A percentile compares a stretch with the other conserved stretches of the same genome.
Evolutionary conservation across 192 early-diverging fungal species (phyloP).

Genomic region (Linnemannia zychae): DNA sequence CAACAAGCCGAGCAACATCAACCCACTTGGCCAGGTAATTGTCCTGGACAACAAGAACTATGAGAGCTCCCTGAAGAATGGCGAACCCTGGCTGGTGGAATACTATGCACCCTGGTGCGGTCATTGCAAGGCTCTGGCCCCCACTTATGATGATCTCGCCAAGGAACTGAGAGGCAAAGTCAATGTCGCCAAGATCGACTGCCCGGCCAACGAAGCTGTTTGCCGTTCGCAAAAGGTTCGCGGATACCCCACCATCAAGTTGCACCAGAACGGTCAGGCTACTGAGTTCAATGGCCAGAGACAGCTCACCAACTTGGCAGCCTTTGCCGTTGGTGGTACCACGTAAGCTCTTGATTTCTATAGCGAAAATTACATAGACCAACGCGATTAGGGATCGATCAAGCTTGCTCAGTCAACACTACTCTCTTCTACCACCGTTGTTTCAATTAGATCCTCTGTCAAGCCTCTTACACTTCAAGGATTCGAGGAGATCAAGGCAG

Average conservation of each 20-base stretch:
- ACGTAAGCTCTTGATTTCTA: slow-evolving; percentile 17
- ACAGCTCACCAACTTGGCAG: slow-evolving; percentile 8
- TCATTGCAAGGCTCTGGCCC: slow-evolving; percentile 90
- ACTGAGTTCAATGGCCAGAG: slow-evolving; percentile 15
- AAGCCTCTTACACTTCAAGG: slow-evolving; percentile 47
- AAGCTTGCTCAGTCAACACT: neutral
- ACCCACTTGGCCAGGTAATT: slow-evolving; percentile 68
- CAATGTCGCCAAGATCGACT: slow-evolving; percentile 91
- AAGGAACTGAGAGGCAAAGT: slow-evolving; percentile 71
- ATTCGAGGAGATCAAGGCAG: slow-evolving; percentile 57
- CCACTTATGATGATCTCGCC: slow-evolving; percentile 82
- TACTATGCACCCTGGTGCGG: slow-evolving; percentile 93
- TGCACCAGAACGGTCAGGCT: slow-evolving; percentile 60
- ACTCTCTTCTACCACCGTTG: neutral
- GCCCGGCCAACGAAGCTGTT: slow-evolving; percentile 71
- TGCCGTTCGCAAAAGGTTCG: slow-evolving; percentile 77
- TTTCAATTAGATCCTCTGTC: slow-evolving; percentile 19
- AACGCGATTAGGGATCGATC: neutral
- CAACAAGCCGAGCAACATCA: slow-evolving; percentile 31
- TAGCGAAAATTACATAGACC: too few relatives aligned
- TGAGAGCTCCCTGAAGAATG: slow-evolving; percentile 62
- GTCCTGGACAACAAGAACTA: slow-evolving; percentile 68
- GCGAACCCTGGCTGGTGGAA: slow-evolving; percentile 85
- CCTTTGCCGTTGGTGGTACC: slow-evolving; percentile 48
- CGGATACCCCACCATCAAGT: slow-evolving; percentile 91